Evolutionary conservation across 2,329 filamentous ascomycete species (phyloP), one percentile per base, ranked within the genome.

Genomic region (Sporothrix dimorphospora): DNA sequence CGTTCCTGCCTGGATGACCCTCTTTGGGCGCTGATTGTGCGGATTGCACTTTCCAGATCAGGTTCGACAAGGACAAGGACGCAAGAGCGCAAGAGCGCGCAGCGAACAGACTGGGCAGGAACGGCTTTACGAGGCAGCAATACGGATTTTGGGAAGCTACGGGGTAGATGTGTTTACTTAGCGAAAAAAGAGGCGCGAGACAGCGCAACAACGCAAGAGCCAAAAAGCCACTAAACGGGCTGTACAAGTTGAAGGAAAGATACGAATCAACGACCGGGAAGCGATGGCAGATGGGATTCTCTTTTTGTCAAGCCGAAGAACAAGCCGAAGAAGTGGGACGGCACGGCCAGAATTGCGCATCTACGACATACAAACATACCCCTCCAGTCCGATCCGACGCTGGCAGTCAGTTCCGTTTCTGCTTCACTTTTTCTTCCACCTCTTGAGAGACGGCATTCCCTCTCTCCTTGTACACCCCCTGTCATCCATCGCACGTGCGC

Each of bases 301-400:
- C 30, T 11, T 69, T 69, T 69, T 51, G 42, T 53, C 42, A 72
- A 63, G 34, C 65, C 51, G 53, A 72, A 40, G 51, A 61, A 68
- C 42, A 72, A 63, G 34, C 65, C 51, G 53, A 72, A 40, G 51
- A 61, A 68, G 63, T 63, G 71, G 71, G 42, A 69, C 38, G 51
- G 42, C 61, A 69, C 11, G 63, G 70, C 38, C 51, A 59, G 40
- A 38, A 40, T 59, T 9, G 30, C 40, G 12, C 59, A 63, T 63
- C 53, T 57, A 24, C 21, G 27, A 24, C 49, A 53, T 53, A 34
- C 27, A 34, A 34, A 57, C 27, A 57, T 57, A 57, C 53, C 24
- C 24, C 27, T 30, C 53, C 14, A 57, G 53, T 34, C 53, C 53
- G 27, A 14, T 57, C 38, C 38, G 16, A 63, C n/a, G 38, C n/a